Base-by-base conservation (phyloP, 768 basidiomycete species). In the Leucocoprinus leucothites region DNA sequence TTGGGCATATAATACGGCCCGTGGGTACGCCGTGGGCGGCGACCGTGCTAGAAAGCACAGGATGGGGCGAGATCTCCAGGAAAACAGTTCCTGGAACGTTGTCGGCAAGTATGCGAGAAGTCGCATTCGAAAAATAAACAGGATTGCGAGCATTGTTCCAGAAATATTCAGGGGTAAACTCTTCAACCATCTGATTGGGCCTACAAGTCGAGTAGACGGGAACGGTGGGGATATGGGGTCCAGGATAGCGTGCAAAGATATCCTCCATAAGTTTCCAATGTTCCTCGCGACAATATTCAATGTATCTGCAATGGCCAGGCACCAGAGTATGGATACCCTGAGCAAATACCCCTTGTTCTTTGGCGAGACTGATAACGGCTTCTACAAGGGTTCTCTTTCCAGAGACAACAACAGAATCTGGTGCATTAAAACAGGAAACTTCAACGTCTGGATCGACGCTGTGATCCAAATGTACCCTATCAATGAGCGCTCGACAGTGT, bases 351-450 rank as follows among this genome's bases (percentile, higher is more conserved):
- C 69, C 69, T 16, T 52, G 56, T 8, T 53, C 47, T 22, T 61
- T 48, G 1, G 73, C 72, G 9, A 65, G 42, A 16, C 56, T 58
- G 0, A 78, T 66, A 0, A 68, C 66, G 7, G 56, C 54, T 16
- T 75, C 71, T 21, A 73, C 51, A n/a, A 61, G 45, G 1, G 31
- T 34, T 25, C 60, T 58, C 6, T 59, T 56, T 1, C 78, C 78
- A 3, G 78, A 63, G 24, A 79, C 51, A 1, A 73, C 65, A 19
- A 78, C 63, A 7, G 76, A 71, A 8, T 65, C 57, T 1, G 67
- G 65, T 6, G 71, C 56, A 52, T 80, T 80, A 64, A 68, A 74
- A 57, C 75, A 76, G 0, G 67, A 76, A 24, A 80, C 61, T n/a
- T 75, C 72, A 25, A 77, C 58, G 19, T 50, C 48, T 64, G 48